These are phyloP conservation scores for Leucosporidium yakuticum DNA, from an alignment of 768 basidiomycete genomes.

Conservation along the genomic window DNA sequence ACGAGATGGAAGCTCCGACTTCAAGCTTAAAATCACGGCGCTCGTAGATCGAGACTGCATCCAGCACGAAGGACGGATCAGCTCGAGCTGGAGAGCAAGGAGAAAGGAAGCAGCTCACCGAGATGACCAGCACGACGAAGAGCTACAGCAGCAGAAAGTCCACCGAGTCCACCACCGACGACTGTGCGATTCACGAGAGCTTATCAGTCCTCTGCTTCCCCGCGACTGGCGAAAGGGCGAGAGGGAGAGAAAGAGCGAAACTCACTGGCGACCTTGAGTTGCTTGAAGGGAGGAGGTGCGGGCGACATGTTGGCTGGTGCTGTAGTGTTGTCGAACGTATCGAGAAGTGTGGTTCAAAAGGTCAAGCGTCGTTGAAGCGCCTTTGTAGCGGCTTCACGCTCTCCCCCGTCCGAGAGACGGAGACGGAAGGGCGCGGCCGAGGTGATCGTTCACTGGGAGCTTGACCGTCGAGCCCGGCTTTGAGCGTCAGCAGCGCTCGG, in stretches of 20 bases:
- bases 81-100: too few relatives aligned
- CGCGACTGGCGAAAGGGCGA: too few relatives aligned
- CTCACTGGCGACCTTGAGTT: constrained; percentile 26
- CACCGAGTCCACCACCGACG: constrained; percentile 36
- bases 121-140: constrained; percentile 31
- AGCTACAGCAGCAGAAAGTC: constrained; percentile 32
- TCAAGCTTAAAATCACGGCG: constrained; percentile 27
- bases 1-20: constrained; percentile 32
- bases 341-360: not conserved
- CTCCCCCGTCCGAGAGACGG: too few relatives aligned
- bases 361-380: not conserved
- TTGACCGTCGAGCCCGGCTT: too few relatives aligned
- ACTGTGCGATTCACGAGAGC: constrained; percentile 1
- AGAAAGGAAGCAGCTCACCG: not conserved
- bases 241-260: too few relatives aligned
- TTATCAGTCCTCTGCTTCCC: too few relatives aligned
- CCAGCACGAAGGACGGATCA: not conserved
- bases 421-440: too few relatives aligned
- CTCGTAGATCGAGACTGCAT: constrained; percentile 26
- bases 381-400: too few relatives aligned
- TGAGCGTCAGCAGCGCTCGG: too few relatives aligned
- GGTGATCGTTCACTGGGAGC: too few relatives aligned
- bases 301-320: not conserved
- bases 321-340: not conserved
- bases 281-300: constrained; percentile 7